Base-by-base conservation (phyloP, 2,329 filamentous ascomycete species). In the Neocatenulostroma microsporum region DNA sequence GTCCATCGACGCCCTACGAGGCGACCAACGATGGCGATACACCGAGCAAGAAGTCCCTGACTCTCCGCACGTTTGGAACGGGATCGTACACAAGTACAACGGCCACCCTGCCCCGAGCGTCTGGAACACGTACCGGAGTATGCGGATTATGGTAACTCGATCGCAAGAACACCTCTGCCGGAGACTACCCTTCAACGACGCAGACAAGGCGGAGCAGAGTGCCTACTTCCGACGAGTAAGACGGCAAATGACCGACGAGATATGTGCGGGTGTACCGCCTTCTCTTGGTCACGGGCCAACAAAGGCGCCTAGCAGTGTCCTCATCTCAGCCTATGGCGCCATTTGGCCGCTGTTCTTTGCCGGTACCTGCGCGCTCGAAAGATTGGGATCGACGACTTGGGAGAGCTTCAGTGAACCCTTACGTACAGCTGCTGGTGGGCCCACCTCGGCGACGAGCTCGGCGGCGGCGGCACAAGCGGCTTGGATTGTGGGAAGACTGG, bases 281-380 rank as follows among this genome's bases (percentile, higher is more conserved):
- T 36, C 44, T n/a, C 45, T 58, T 5, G 55, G 55, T 13, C 54
- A 57, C 23, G 49, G 13, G 4, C 18, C 46, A 3, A 21, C 32
- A 3, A 47, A 49, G 5, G 45, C 39, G n/a, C 41, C 28, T 33
- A 52, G 49, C 20, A 48, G 46, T 2, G 40, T 52, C 2, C 42
- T 58, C 14, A 42, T 54, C 13, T 49, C 45, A 8, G 52, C 53
- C 2, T 58, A 58, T 39, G 39, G 36, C 7, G 42, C 47, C 13
- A 50, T 58, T 20, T 58, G 55, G 55, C 55, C 55, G 1, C 40
- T 58, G 7, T 58, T 57, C 52, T 58, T 58, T 39, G 55, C 54
- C 11, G 53, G 48, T 7, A 54, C 52, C 1, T 55, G 49, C 34
- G 52, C 50, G 11, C 44, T 58, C 4, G 55, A 58, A 32, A 42